Base-by-base conservation (phyloP, 495 filamentous ascomycete species). In the Penicillium ucsense region DNA sequence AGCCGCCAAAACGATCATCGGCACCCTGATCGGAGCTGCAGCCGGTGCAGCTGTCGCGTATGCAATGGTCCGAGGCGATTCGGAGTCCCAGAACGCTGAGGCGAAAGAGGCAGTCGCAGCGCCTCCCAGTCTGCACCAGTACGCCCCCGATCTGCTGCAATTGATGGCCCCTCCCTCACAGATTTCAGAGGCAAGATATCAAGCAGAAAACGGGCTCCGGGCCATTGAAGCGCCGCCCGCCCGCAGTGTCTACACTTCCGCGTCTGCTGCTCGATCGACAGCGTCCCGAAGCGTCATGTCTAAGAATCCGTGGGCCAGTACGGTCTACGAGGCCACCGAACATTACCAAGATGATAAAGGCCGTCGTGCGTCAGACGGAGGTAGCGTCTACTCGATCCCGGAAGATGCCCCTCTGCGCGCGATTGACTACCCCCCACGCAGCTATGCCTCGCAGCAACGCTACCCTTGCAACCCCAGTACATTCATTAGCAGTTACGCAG, bases 31-130 rank as follows among this genome's bases (percentile, higher is more conserved):
- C 5, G 88, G 85, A 27, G 88, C 83, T 11, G 85, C 84, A 6
- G 79, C 84, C 3, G 88, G 84, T 42, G 85, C 83, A 9, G 84
- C 82, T 0, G 59, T 89, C 35, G 83, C 85, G 2, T 91, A 90
- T 60, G 80, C 83, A 34, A 82, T 86, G 68, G 69, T 75, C 47
- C 80, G 73, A 51, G 64, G 72, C 30, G 84, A 59, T 54, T 74
- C 50, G 4, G 57, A 61, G 12, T 60, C 53, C 31, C 35, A 53
- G 5, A 41, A 51, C 27, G 50, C 57, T 11, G 54, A 57, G 9
- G 35, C 41, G 8, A 52, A 56, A 20, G 54, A 56, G 34, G 32
- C 50, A 30, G 50, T 61, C 2, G 53, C 59, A 36, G 20, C 20
- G 20, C 20, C 20, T 12, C 41, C n/a, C 41, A 43, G 27, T 43